These are phyloP conservation scores for Wickerhamomyces strasburgensis DNA, from an alignment of 805 yeast genomes.

Conservation along the genomic window DNA sequence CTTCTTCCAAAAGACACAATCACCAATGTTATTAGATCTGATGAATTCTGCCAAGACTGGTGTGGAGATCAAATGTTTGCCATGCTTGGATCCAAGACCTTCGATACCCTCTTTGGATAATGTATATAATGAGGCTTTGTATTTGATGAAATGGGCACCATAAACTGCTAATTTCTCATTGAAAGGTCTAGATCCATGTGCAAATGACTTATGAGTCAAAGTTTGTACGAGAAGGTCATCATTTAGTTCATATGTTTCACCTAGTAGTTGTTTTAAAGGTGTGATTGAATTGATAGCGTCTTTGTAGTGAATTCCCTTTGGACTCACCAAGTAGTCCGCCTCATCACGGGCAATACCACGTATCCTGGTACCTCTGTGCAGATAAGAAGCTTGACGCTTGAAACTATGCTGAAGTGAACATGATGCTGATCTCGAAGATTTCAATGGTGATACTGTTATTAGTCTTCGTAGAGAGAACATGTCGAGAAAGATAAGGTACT, in stretches of 20 bases:
- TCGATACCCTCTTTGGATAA: slow-evolving; percentile 34
- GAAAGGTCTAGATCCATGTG: slow-evolving; percentile 84
- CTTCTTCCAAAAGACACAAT: slow-evolving; percentile 63
- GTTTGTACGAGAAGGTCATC: slow-evolving; percentile 69
- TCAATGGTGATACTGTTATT: slow-evolving; percentile 1
- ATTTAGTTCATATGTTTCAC: slow-evolving; percentile 46
- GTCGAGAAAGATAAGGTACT: no score
- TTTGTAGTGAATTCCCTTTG: slow-evolving; percentile 52
- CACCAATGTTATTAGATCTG: slow-evolving; percentile 40
- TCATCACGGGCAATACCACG: slow-evolving; percentile 72
- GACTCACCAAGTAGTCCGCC: slow-evolving; percentile 44
- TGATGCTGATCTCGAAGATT: not conserved
- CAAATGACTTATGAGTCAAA: slow-evolving; percentile 90
- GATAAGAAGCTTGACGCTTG: slow-evolving; percentile 32
- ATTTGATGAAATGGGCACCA: slow-evolving; percentile 61
- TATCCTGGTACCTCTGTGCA: slow-evolving; percentile 47
- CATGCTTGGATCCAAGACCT: slow-evolving; percentile 50
- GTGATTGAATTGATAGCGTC: slow-evolving; percentile 42
- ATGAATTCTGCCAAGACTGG: slow-evolving; percentile 49
- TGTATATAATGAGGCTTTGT: slow-evolving; percentile 29
- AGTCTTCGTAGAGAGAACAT: slow-evolving; percentile 16
- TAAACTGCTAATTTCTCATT: slow-evolving; percentile 77
- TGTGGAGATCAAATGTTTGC: slow-evolving; percentile 49
- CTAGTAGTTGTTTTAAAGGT: slow-evolving; percentile 45
- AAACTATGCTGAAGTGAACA: not conserved